These are phyloP conservation scores for Talaromyces sp. DNA, from an alignment of 2,329 filamentous ascomycete species.

Conservation along the genomic window DNA sequence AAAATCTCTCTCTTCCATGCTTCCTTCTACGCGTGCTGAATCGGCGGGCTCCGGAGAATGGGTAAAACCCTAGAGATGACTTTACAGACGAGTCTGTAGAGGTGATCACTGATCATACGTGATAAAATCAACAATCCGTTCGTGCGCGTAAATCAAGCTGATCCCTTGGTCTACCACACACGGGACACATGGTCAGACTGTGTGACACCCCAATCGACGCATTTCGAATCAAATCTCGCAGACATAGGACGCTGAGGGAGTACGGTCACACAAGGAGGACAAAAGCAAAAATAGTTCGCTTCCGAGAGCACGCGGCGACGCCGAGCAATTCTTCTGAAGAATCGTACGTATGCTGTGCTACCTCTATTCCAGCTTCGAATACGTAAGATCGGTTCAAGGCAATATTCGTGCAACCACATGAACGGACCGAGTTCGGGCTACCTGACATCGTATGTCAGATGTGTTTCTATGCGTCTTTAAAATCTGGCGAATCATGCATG, in stretches of 20 bases:
- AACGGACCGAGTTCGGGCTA: not conserved
- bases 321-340: not conserved
- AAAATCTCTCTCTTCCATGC: not conserved
- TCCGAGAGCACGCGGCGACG: not conserved
- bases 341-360: not conserved
- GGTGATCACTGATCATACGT: not conserved
- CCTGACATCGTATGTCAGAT: not conserved
- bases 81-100: not conserved
- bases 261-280: not conserved
- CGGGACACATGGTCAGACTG: conserved; percentile 3
- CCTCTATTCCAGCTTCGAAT: not conserved
- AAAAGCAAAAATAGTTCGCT: not conserved
- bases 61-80: not conserved
- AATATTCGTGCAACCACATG: not conserved
- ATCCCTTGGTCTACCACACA: not conserved
- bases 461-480: not conserved
- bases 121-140: not conserved
- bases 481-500: not conserved
- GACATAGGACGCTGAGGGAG: not conserved
- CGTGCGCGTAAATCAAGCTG: not conserved
- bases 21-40: not conserved
- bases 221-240: not conserved
- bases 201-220: not conserved
- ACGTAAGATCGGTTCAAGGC: not conserved
- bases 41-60: not conserved